phyloP scores from a whole-genome alignment of 305 asterid genomes.

The Solanum hybrid region DNA sequence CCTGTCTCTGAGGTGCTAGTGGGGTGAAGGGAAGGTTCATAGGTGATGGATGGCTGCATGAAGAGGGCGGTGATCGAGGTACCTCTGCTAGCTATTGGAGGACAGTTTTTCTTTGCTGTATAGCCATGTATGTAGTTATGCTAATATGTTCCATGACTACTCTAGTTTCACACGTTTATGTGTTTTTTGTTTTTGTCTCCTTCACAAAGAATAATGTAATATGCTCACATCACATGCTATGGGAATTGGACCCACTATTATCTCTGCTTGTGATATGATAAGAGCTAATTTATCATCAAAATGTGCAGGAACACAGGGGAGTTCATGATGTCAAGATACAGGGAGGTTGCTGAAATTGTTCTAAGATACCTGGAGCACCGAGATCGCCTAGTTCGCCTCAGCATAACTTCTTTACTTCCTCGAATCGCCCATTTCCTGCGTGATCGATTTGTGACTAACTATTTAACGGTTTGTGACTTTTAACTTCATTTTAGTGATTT shows the following conservation, averaged over 20 bases:
- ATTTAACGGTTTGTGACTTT: conserved; percentile 55
- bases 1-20: neutral
- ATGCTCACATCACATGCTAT: neutral
- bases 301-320: conserved; percentile 92
- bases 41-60: neutral
- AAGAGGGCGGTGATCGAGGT: neutral
- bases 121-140: neutral
- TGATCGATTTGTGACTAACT: conserved; percentile 95
- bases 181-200: neutral
- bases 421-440: conserved; percentile 98
- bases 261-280: neutral
- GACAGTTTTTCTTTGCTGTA: neutral
- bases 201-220: neutral
- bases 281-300: neutral
- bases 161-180: neutral
- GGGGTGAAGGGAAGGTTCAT: neutral
- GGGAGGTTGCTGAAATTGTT: conserved; percentile 98
- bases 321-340: conserved; percentile 98
- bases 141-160: conserved; percentile 2
- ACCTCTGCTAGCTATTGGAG: neutral
- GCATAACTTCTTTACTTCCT: conserved; percentile 97
- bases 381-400: conserved; percentile 95
- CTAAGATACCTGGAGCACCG: conserved; percentile 90
- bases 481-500: conserved; percentile 3
- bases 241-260: neutral